Evolutionary conservation across 2,329 filamentous ascomycete species (phyloP).

Genomic region (Sclerotinia nivalis): DNA sequence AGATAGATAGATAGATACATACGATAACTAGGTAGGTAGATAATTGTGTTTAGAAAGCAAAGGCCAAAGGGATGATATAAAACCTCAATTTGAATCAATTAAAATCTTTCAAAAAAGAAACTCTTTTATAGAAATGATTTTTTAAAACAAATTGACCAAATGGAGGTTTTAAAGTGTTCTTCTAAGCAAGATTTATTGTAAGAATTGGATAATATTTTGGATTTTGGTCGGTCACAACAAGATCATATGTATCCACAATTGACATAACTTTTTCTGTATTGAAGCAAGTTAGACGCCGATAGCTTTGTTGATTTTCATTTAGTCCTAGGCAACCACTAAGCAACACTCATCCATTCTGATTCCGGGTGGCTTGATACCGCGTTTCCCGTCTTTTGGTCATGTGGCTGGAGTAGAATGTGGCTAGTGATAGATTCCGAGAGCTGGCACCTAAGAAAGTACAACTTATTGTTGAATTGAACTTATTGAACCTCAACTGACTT

Average conservation of each 20-base stretch:
- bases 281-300: neutral
- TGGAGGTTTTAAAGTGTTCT: too few relatives aligned
- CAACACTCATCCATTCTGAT: neutral
- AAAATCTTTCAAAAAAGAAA: too few relatives aligned
- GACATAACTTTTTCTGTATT: neutral
- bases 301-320: slow-evolving; percentile 12
- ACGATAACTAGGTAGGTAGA: neutral
- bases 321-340: slow-evolving; percentile 12
- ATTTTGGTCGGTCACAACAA: slow-evolving; percentile 8
- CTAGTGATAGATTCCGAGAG: neutral
- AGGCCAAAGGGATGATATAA: neutral
- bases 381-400: neutral
- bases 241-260: slow-evolving; percentile 3
- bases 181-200: neutral
- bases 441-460: neutral
- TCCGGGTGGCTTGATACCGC: neutral
- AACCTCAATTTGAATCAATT: too few relatives aligned
- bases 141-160: too few relatives aligned
- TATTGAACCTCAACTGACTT: neutral
- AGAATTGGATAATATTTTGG: neutral
- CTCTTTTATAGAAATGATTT: too few relatives aligned
- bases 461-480: too few relatives aligned
- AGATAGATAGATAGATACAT: neutral
- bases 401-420: neutral
- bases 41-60: neutral